Evolutionary conservation across 2,329 filamentous ascomycete species (phyloP), one percentile per base, ranked within the genome.

Genomic region (Aspergillus sp.): DNA sequence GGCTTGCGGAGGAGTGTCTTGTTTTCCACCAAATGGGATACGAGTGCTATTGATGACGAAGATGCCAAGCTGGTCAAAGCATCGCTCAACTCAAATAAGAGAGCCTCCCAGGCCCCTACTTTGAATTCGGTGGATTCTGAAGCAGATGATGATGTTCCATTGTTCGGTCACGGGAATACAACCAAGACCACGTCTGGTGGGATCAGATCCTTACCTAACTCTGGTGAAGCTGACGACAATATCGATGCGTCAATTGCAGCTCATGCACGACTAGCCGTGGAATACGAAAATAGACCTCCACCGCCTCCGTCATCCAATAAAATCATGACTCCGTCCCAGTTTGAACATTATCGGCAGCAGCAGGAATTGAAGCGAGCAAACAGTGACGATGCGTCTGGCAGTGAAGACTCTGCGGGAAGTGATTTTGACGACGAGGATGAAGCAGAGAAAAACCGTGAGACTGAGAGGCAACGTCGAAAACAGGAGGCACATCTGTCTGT

Each of bases 401-500:
- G 74, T 66, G 80, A 83, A 5, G 77, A 78, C 18, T 81, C 80
- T 15, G 82, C 83, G 36, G 82, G 86, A 41, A 85, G 86, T 7
- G 86, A 87, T 58, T 88, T 89, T 39, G 87, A 90, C 45, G 88
- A 91, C 45, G 89, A 93, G 42, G 91, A 96, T 65, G 91, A 96
- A 62, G 72, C 82, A 0, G 91, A 96, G 68, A 90, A 89, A 68
- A 85, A 86, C 26, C 88, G 82, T 69, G 83, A 90, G 69, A 81
- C 89, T 47, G 85, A 88, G 17, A 89, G 87, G 71, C 90, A 95
- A 71, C 83, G 92, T 62, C 85, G 87, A 67, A 95, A 93, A 79
- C 92, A 96, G 71, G 91, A 96, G 74, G 92, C 92, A 12, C 91
- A 95, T 71, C 88, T 96, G 80, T 84, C 91, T 1, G 88, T 96